Conservation (phyloP, 1,284 basidiomycete genomes). For the Mixia osmundae region DNA sequence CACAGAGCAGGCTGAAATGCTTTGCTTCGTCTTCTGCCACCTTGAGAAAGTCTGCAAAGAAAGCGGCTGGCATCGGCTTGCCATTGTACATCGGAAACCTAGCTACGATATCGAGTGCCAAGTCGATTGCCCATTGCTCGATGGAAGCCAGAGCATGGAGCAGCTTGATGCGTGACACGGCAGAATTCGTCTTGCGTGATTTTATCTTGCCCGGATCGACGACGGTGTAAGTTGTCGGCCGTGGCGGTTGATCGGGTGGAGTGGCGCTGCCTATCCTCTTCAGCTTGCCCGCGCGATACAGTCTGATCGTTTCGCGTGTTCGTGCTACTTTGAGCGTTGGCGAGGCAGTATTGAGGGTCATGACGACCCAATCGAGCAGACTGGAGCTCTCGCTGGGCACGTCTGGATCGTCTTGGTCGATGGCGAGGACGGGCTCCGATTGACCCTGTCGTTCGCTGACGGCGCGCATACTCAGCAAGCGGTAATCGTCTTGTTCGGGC, state of each 20-base stretch:
- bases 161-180: conserved; percentile 37
- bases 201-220: conserved; percentile 38
- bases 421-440: conserved; percentile 1
- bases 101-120: conserved; percentile 19
- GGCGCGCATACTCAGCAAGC: conserved; percentile 45
- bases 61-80: conserved; percentile 16
- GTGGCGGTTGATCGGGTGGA: conserved; percentile 44
- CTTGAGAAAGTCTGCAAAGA: conserved; percentile 22
- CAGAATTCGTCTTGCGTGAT: conserved; percentile 32
- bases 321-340: conserved; percentile 22
- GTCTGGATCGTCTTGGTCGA: conserved; percentile 5
- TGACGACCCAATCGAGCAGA: conserved; percentile 22
- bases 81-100: conserved; percentile 6
- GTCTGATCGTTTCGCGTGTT: conserved; percentile 30
- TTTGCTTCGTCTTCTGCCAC: conserved; percentile 65
- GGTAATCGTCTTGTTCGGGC: conserved; percentile 30
- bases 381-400: conserved; percentile 16
- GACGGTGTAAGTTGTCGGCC: conserved; percentile 31
- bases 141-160: conserved; percentile 67
- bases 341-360: conserved; percentile 22
- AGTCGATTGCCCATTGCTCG: conserved; percentile 52
- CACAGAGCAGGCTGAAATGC: conserved; percentile 27
- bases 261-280: conserved; percentile 37
- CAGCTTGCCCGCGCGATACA: conserved; percentile 44
- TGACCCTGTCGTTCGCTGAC: conserved; percentile 37